phyloP scores from a whole-genome alignment of 2,329 filamentous ascomycete genomes.

The Cryphonectria carpinicola region DNA sequence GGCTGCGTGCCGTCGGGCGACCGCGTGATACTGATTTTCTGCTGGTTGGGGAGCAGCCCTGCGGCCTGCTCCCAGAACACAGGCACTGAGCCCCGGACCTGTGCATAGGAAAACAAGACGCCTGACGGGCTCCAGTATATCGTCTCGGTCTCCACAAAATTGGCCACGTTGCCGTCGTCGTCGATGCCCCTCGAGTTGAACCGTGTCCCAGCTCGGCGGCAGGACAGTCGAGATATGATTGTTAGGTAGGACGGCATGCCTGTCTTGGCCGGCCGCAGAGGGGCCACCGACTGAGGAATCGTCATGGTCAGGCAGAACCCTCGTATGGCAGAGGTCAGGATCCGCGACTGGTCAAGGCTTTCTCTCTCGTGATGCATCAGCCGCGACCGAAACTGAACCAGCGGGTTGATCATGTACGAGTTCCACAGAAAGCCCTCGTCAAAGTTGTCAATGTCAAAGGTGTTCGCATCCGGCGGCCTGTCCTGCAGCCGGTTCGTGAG shows the following conservation, averaged over 20 bases:
- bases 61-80: slow-evolving; percentile 96
- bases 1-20: slow-evolving; percentile 90
- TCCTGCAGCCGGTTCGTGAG: slow-evolving; percentile 92
- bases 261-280: slow-evolving; percentile 65
- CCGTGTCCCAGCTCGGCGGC: slow-evolving; percentile 85
- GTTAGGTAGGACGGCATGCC: slow-evolving; percentile 84
- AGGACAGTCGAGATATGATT: slow-evolving; percentile 89
- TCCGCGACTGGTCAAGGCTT: slow-evolving; percentile 81
- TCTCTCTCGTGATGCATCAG: slow-evolving; percentile 75
- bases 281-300: slow-evolving; percentile 76
- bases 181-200: slow-evolving; percentile 98
- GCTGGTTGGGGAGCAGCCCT: slow-evolving; percentile 85
- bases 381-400: slow-evolving; percentile 85
- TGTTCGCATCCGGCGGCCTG: slow-evolving; percentile 72
- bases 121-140: slow-evolving; percentile 82
- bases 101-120: slow-evolving; percentile 88
- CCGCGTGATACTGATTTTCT: slow-evolving; percentile 90
- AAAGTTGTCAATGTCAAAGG: slow-evolving; percentile 89
- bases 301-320: slow-evolving; percentile 89
- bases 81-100: slow-evolving; percentile 90
- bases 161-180: slow-evolving; percentile 95
- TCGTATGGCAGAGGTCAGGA: slow-evolving; percentile 90
- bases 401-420: slow-evolving; percentile 93
- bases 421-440: slow-evolving; percentile 97
- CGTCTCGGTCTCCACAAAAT: slow-evolving; percentile 98